Evolutionary conservation across 257 asterid species (phyloP), one percentile per base, ranked within the genome.

Genomic region (Scutellaria barbata): DNA sequence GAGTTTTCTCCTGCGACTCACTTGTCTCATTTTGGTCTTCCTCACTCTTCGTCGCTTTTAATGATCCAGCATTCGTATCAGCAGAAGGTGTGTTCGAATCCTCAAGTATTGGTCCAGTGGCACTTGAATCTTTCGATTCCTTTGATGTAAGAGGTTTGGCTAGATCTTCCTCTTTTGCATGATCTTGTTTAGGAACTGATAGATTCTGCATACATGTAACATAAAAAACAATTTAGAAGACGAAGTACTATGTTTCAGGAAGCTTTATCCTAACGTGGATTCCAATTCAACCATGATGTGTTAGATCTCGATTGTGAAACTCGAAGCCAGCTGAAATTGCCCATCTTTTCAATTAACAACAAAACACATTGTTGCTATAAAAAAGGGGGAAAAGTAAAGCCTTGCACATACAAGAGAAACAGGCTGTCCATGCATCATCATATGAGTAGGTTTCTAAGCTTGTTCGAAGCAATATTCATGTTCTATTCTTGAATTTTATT

Each of bases 1-100:
- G 87, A 63, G 82, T 70, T 80, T 85, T 89, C 25, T 87, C 96
- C 68, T 85, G 85, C 25, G 88, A 80, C 76, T 81, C 81, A 53
- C 82, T 81, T 12, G 82, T 70, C 73, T 85, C 96, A 8, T 77
- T 73, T 65, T 79, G 91, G 48, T 78, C 93, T 18, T 88, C 95
- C 46, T 81, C 94, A 25, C 59, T 33, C 72, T 85, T 86, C 3
- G 83, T 71, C 55, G 39, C 76, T 74, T 79, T 81, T 43, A 56
- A 74, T 8, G 84, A 57, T 64, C 71, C 80, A 69, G 75, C 66
- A 58, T 77, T 83, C 22, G 66, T 74, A 54, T 82, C 86, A 41
- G 76, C 65, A 25, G 84, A 79, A 16, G 77, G 68, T 45, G 78
- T 76, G 42, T 69, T 79, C 3, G 81, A 66, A 39, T 77, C 82